Conservation (phyloP, 164 flowering plant species). For the Kalanchoe fedtschenkoi region DNA sequence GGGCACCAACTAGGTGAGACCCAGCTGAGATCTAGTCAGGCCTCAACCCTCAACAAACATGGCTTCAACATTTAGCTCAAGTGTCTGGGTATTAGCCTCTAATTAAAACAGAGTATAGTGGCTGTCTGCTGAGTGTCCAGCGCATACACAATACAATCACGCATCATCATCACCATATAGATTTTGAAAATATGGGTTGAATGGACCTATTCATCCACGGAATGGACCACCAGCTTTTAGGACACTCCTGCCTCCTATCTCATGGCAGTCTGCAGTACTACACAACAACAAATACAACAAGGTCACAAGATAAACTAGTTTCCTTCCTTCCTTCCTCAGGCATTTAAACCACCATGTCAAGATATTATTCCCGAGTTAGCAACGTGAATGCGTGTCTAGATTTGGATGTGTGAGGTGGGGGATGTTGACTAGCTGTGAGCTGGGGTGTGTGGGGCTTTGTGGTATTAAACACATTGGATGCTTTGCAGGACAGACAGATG, state of each 20-base stretch:
- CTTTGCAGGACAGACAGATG: constrained; percentile 3
- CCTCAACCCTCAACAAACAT: too few relatives aligned
- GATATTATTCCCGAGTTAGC: background rate
- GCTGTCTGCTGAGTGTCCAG: constrained; percentile 1
- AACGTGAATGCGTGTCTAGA: background rate
- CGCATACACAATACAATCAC: background rate
- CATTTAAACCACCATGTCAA: background rate
- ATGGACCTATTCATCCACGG: background rate
- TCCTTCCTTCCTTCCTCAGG: background rate
- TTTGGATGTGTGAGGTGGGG: background rate
- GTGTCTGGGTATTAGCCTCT: too few relatives aligned
- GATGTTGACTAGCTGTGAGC: background rate
- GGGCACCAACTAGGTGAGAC: background rate
- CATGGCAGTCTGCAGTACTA: constrained; percentile 2
- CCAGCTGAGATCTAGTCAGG: too few relatives aligned
- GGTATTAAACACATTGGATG: constrained; percentile 5
- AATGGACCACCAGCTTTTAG: constrained; percentile 2
- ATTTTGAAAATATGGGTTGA: constrained; percentile 3
- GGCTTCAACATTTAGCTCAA: too few relatives aligned
- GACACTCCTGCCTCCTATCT: constrained; percentile 1
- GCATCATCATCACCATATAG: background rate
- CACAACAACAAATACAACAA: background rate
- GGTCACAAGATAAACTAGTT: constrained; percentile 1
- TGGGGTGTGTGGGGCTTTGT: background rate
- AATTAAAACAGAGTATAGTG: background rate